Percentiles rank a stretch among this genome's conserved stretches.
phyloP scores from a whole-genome alignment of 139 green algal species.

The Coelastrella sp. region DNA sequence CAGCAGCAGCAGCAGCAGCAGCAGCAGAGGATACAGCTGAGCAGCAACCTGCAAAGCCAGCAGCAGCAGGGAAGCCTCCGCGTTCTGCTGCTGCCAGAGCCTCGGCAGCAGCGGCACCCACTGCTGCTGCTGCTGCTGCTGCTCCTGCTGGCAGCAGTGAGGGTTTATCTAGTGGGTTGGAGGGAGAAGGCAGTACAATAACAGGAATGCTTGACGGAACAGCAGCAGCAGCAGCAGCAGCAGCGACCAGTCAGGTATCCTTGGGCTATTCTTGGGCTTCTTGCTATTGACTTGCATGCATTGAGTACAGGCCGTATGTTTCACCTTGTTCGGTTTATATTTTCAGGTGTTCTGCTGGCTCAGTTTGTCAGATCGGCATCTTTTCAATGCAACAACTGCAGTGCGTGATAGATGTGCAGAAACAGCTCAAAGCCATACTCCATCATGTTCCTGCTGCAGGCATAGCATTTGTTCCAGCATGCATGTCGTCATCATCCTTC shows the following conservation, averaged over 20 bases:
- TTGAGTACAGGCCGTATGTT: no score
- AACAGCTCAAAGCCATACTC: no score
- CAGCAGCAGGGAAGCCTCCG: background rate
- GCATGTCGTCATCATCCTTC: no score
- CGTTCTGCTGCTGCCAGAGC: background rate
- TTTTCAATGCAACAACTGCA: no score
- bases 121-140: background rate
- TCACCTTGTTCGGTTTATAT: no score
- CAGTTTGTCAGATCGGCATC: no score
- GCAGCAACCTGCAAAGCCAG: background rate
- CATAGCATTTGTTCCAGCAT: no score
- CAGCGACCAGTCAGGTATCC: slow-evolving; percentile 1
- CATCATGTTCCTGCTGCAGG: no score
- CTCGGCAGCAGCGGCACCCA: background rate
- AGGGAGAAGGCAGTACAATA: slow-evolving; percentile 26
- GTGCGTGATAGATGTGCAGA: no score
- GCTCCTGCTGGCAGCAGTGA: background rate
- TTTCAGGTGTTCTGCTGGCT: no score
- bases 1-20: slow-evolving; percentile 21
- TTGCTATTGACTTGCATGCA: no score
- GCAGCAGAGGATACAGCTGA: background rate
- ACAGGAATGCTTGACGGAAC: background rate
- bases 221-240: background rate
- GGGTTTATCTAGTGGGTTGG: background rate
- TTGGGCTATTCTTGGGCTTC: no score